Conservation (phyloP, 176 grass and related monocot genomes). For the Eleusine indica region DNA sequence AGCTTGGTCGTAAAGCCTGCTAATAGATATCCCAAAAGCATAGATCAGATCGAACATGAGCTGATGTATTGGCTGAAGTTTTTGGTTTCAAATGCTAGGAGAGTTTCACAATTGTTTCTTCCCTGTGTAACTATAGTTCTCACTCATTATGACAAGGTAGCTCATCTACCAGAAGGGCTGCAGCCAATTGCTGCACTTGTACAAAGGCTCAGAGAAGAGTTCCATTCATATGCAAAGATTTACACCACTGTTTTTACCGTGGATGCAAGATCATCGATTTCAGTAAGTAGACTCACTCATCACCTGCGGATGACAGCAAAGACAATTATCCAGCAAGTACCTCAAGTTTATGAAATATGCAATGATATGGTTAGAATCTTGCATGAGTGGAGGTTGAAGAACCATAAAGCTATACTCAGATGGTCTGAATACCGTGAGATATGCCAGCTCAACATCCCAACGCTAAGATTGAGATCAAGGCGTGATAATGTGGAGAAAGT, state of each 20-base stretch:
- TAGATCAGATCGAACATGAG: conserved; percentile 74
- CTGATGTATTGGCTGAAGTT: conserved; percentile 87
- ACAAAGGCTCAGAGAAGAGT: conserved; percentile 83
- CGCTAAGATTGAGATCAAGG: conserved; percentile 73
- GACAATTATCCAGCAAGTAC: conserved; percentile 74
- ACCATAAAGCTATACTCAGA: conserved; percentile 63
- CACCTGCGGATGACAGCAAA: conserved; percentile 66
- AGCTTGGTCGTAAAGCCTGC: conserved; percentile 66
- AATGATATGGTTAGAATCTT: conserved; percentile 72
- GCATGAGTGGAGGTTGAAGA: conserved; percentile 70
- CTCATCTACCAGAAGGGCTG: conserved; percentile 57
- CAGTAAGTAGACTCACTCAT: conserved; percentile 73
- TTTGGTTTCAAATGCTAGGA: conserved; percentile 70
- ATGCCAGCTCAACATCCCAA: conserved; percentile 76
- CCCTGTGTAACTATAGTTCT: conserved; percentile 79
- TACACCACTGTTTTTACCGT: conserved; percentile 86
- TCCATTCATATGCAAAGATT: conserved; percentile 73
- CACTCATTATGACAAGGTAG: conserved; percentile 78
- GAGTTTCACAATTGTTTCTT: conserved; percentile 46
- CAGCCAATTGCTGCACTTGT: conserved; percentile 58
- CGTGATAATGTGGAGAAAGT: conserved; percentile 74
- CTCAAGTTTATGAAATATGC: conserved; percentile 82
- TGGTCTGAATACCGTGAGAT: conserved; percentile 86
- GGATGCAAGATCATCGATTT: conserved; percentile 82
- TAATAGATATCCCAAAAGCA: conserved; percentile 64